Percentiles rank a stretch among this genome's conserved stretches.
Conservation (phyloP, 176 grass and related monocot genomes). For the Canna indica region DNA sequence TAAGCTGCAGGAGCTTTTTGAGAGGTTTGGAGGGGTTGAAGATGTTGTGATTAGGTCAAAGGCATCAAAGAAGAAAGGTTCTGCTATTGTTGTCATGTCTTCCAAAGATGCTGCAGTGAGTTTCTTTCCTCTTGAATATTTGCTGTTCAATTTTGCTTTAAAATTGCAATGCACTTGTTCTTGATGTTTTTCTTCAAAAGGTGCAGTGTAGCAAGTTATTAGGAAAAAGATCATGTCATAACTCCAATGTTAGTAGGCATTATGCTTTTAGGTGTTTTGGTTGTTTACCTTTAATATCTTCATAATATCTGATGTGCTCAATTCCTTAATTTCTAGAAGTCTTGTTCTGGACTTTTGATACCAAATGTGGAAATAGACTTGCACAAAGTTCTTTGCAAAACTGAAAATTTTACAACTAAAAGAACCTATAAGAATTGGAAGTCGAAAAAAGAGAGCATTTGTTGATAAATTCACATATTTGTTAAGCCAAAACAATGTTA, state of each 20-base stretch:
- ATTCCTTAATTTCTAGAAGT: neutral
- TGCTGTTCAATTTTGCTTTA: neutral
- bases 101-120: constrained; percentile 73
- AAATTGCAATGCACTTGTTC: neutral
- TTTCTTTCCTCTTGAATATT: constrained; percentile 9
- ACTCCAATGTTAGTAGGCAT: neutral
- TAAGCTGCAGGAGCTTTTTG: constrained; percentile 59
- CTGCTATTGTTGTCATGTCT: constrained; percentile 72
- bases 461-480: too few species aligned
- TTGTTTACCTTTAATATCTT: neutral
- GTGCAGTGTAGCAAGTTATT: neutral
- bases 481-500: too few species aligned
- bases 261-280: neutral
- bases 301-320: neutral
- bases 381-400: too few species aligned
- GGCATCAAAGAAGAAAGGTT: constrained; percentile 56
- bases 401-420: too few species aligned
- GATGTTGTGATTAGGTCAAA: constrained; percentile 73
- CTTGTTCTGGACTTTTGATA: neutral
- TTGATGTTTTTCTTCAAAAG: neutral
- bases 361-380: too few species aligned
- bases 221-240: neutral
- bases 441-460: too few species aligned
- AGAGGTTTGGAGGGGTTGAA: constrained; percentile 67
- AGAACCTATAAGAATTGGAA: too few species aligned